Percentiles rank a stretch among this genome's conserved stretches.
Evolutionary conservation across 768 basidiomycete species (phyloP).

Genomic region (Panaeolus cyanescens): DNA sequence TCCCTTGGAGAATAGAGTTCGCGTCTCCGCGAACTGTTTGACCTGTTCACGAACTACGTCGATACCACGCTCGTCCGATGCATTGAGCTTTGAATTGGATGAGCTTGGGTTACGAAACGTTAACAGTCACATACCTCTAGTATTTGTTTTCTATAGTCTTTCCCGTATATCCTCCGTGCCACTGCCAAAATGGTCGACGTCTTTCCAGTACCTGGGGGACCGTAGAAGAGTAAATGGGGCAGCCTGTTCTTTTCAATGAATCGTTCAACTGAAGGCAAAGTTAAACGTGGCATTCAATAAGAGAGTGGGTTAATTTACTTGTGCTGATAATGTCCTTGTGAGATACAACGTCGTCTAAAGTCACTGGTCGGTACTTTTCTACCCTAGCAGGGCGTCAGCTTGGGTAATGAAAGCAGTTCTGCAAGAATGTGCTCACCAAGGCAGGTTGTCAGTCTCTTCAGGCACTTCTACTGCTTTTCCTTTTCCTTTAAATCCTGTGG

Average conservation of each 20-base stretch:
- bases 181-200: constrained; percentile 97
- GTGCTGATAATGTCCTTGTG: constrained; percentile 95
- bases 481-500: constrained; percentile 61
- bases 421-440: constrained; percentile 61
- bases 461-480: constrained; percentile 57
- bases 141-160: constrained; percentile 85
- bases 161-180: constrained; percentile 91
- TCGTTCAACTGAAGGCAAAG: constrained; percentile 72
- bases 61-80: constrained; percentile 97
- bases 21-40: constrained; percentile 96
- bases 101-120: constrained; percentile 5
- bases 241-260: constrained; percentile 95
- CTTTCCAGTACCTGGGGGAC: constrained; percentile 98
- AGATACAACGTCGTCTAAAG: constrained; percentile 92
- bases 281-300: constrained; percentile 6
- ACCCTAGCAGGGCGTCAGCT: constrained; percentile 61
- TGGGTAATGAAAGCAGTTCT: neutral
- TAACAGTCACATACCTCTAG: constrained; percentile 66
- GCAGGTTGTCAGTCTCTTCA: constrained; percentile 67
- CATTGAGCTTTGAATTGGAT: constrained; percentile 72
- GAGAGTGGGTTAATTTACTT: constrained; percentile 55
- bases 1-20: constrained; percentile 87
- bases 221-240: constrained; percentile 96
- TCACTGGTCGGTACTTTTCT: constrained; percentile 94
- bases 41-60: constrained; percentile 99